Percentiles rank a stretch among this genome's conserved stretches.
Conservation (phyloP, 306 rosid species). For the Trichosanthes truncata region DNA sequence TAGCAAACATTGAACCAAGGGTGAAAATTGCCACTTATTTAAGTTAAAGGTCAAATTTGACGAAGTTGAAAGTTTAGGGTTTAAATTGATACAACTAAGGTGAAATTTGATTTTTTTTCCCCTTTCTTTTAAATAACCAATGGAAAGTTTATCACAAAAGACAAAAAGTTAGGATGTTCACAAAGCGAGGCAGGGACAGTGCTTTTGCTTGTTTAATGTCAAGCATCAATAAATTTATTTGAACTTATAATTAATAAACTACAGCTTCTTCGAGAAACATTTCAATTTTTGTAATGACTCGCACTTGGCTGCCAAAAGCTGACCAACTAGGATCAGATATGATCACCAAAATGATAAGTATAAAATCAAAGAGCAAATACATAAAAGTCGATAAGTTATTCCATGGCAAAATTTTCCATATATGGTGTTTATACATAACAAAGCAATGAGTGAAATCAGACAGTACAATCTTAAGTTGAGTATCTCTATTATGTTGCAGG, state of each 20-base stretch:
- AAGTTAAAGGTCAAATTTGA: too few relatives aligned
- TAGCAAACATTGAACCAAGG: too few relatives aligned
- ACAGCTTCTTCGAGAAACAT: not conserved
- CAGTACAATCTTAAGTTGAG: not conserved
- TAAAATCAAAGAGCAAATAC: not conserved
- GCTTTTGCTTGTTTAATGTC: not conserved
- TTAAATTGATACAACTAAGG: too few relatives aligned
- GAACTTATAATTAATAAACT: too few relatives aligned
- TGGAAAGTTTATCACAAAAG: too few relatives aligned
- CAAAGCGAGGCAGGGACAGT: not conserved
- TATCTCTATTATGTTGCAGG: not conserved
- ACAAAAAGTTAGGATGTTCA: too few relatives aligned
- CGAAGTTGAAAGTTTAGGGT: too few relatives aligned
- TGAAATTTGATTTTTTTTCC: too few relatives aligned
- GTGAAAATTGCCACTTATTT: too few relatives aligned
- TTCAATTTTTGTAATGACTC: not conserved
- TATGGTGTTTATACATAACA: slow-evolving; percentile 42
- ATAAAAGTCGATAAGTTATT: not conserved
- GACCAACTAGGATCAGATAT: not conserved
- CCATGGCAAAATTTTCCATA: slow-evolving; percentile 36
- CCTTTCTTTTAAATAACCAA: too few relatives aligned
- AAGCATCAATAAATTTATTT: too few relatives aligned
- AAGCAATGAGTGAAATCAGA: slow-evolving; percentile 28
- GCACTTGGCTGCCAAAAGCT: not conserved
- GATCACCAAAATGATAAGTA: not conserved